Conservation (phyloP, 2,329 filamentous ascomycete species). For the Calonectria hongkongensis region DNA sequence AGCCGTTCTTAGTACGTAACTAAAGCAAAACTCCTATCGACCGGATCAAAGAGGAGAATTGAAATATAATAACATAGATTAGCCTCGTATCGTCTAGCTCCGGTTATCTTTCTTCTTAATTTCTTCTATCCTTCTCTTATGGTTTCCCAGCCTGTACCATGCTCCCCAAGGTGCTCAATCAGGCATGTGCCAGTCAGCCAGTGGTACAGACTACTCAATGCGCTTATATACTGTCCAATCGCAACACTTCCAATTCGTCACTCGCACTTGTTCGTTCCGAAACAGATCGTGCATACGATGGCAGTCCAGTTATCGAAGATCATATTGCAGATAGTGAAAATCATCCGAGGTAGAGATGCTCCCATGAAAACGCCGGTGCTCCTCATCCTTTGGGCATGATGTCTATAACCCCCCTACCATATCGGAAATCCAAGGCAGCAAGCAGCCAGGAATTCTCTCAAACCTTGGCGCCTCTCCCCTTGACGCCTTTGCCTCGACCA, state of each 20-base stretch:
- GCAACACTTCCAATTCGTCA: conserved; percentile 22
- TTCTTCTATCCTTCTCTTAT: background rate
- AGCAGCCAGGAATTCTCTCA: conserved; percentile 29
- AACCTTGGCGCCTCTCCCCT: conserved; percentile 49
- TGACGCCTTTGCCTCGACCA: conserved; percentile 50
- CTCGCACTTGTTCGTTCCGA: background rate
- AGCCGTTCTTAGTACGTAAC: background rate
- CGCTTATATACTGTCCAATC: conserved; percentile 24
- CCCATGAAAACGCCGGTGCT: conserved; percentile 16
- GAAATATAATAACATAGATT: background rate
- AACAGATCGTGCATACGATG: background rate
- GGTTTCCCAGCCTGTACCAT: conserved; percentile 4
- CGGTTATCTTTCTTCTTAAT: background rate
- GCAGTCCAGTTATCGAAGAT: background rate
- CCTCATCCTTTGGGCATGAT: background rate
- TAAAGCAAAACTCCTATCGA: background rate
- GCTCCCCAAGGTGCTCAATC: background rate
- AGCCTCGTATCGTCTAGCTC: background rate
- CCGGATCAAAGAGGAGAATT: background rate
- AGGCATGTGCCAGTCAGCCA: background rate
- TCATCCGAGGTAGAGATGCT: conserved; percentile 21
- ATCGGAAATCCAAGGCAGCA: conserved; percentile 41
- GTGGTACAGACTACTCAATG: background rate
- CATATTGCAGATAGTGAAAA: conserved; percentile 8
- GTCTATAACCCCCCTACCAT: conserved; percentile 44